Percentiles rank a stretch among this genome's conserved stretches.
These are phyloP conservation scores for Cicer judaicum DNA, from an alignment of 306 rosid genomes.

Conservation along the genomic window DNA sequence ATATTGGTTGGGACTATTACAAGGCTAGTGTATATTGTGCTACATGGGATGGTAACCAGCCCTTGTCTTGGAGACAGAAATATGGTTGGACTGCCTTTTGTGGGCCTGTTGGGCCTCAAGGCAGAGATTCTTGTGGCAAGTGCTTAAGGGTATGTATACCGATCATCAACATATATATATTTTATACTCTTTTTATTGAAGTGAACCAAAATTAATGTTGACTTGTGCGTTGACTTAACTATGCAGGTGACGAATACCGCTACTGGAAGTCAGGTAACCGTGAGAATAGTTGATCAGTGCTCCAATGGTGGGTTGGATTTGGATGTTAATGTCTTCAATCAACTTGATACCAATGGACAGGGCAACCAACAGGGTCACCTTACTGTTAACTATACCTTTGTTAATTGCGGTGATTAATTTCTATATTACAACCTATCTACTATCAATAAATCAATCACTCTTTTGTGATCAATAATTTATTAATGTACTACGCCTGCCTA, in stretches of 20 bases:
- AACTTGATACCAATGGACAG: conserved; percentile 53
- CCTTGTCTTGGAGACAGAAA: conserved; percentile 60
- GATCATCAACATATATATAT: too few species aligned
- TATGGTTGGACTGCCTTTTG: conserved; percentile 73
- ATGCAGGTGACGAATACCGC: conserved; percentile 48
- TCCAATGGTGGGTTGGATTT: conserved; percentile 63
- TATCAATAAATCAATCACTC: neutral
- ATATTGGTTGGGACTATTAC: conserved; percentile 51
- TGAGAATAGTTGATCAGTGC: conserved; percentile 71
- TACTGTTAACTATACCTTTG: conserved; percentile 50
- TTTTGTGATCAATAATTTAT: neutral
- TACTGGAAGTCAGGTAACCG: conserved; percentile 50
- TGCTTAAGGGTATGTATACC: conserved; percentile 41
- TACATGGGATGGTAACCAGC: conserved; percentile 69
- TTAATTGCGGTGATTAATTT: conserved; percentile 50
- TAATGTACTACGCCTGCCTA: neutral
- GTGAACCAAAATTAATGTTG: too few species aligned
- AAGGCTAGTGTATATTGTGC: conserved; percentile 62
- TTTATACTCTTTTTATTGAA: too few species aligned
- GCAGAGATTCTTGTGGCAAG: conserved; percentile 44
- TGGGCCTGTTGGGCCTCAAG: conserved; percentile 45
- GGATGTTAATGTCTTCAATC: conserved; percentile 55
- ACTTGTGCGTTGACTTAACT: too few species aligned
- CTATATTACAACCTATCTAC: conserved; percentile 56
- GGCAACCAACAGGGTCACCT: conserved; percentile 53